Conservation (phyloP, 352 stramenopile species). For the Phytophthora sojae region DNA sequence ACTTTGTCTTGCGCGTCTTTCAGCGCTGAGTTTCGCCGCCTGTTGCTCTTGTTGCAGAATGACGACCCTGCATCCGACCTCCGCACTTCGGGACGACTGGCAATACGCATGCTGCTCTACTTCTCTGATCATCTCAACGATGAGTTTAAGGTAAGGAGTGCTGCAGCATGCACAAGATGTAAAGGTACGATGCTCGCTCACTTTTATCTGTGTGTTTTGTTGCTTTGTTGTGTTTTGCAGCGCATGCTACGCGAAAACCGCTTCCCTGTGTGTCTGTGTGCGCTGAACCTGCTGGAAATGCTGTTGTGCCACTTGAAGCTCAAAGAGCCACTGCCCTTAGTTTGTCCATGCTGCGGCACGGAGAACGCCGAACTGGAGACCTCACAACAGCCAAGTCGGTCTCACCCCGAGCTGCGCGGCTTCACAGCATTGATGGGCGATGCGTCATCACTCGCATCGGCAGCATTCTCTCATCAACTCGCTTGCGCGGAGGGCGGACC, state of each 20-base stretch:
- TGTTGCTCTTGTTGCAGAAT: constrained; percentile 43
- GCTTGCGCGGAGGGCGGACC: constrained; percentile 46
- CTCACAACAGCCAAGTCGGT: constrained; percentile 55
- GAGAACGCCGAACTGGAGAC: constrained; percentile 69
- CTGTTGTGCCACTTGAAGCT: constrained; percentile 74
- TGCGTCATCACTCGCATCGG: constrained; percentile 44
- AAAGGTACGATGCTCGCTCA: constrained; percentile 2
- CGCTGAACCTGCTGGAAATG: constrained; percentile 75
- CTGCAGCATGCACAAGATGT: background rate
- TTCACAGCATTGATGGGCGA: constrained; percentile 59
- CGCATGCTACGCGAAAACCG: constrained; percentile 74
- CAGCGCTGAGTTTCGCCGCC: background rate
- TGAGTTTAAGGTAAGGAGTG: constrained; percentile 60
- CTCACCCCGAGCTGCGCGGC: constrained; percentile 62
- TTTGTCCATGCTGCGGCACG: constrained; percentile 78
- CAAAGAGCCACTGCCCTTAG: constrained; percentile 64
- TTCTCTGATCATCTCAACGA: constrained; percentile 75
- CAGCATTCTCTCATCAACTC: constrained; percentile 48
- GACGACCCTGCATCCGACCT: constrained; percentile 70
- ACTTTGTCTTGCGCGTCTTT: background rate
- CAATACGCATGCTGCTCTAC: constrained; percentile 72
- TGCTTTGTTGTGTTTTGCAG: constrained; percentile 30
- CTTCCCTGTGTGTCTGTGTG: constrained; percentile 72
- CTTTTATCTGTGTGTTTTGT: background rate
- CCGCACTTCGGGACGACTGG: constrained; percentile 63